Evolutionary conservation across 2,329 filamentous ascomycete species (phyloP), one percentile per base, ranked within the genome.

Genomic region (Sporothrix mexicana): DNA sequence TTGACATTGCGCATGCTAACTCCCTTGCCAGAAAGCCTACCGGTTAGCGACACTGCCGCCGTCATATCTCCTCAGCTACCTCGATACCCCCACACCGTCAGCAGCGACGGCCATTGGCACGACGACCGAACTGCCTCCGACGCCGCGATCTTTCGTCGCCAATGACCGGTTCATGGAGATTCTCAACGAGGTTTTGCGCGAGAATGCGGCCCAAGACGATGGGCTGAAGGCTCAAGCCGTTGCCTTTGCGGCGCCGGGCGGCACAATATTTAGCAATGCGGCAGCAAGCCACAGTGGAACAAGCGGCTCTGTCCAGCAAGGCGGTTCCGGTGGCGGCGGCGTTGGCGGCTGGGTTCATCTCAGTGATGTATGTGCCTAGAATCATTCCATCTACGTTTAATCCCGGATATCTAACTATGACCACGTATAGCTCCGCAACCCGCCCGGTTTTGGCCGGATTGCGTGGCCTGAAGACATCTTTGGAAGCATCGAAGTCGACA

Each of bases 401-500:
- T 62, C 55, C 36, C 20, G 12, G n/a, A 25, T 47, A 12, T n/a
- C 41, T 72, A 36, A 41, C 8, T 53, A 62, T n/a, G 20, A 17
- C n/a, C n/a, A 43, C 6, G 3, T 62, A 2, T 5, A 79, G 78
- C 77, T 83, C 70, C 82, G 90, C 70, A 91, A 90, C 69, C 88
- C 89, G 1, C 90, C 89, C 0, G 90, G 91, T 77, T 92, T 86
- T 83, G 90, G 90, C 17, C 81, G 90, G 70, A 92, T 92, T 78
- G 89, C 90, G 1, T 91, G 88, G 84, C 90, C 90, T 0, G 90
- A 92, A 77, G 90, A 92, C 77, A 92, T 92, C 51, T 82, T 92
- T 71, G 90, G 90, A 51, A 92, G 90, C 75, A 84, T 92, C 55
- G 87, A 91, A 78, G 90, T 92, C 5, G 84, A 91, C 77, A 84